Conservation (phyloP, 805 yeast species). For the Pichia gijzeniarum region DNA sequence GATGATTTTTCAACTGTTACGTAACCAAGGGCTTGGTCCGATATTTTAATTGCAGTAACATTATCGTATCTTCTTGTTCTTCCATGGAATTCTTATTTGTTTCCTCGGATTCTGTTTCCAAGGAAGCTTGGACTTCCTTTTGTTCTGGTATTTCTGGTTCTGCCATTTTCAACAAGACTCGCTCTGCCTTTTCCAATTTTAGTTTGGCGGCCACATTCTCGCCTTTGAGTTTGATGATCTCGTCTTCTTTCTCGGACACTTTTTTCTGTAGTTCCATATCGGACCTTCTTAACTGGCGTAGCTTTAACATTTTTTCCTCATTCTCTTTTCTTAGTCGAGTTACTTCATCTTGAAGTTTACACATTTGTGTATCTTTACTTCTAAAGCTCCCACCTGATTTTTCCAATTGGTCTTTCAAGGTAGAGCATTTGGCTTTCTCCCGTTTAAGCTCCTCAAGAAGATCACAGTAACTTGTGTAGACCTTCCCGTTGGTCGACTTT, state of each 20-base stretch:
- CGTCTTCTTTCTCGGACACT: conserved; percentile 6
- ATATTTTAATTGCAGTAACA: conserved; percentile 7
- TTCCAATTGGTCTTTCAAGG: not conserved
- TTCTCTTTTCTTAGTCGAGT: conserved; percentile 3
- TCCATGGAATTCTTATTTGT: not conserved
- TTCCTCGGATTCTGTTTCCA: not conserved
- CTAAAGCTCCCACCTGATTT: not conserved
- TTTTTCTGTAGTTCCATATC: not conserved
- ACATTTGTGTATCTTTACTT: not conserved
- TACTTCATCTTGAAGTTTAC: not conserved
- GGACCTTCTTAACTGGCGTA: conserved; percentile 2
- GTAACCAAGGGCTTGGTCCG: conserved; percentile 3
- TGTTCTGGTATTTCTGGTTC: not conserved
- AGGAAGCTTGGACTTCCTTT: not conserved
- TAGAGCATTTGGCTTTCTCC: not conserved
- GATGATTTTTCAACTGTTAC: too few relatives aligned
- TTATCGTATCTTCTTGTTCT: conserved; percentile 10
- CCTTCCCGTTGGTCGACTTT: conserved; percentile 20
- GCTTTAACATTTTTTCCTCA: not conserved
- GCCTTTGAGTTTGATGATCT: conserved; percentile 4
- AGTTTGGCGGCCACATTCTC: conserved; percentile 4
- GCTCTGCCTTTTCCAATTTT: conserved; percentile 10
- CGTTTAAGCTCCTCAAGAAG: conserved; percentile 15
- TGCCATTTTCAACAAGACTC: not conserved
- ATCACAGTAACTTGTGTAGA: conserved; percentile 23